phyloP scores from a whole-genome alignment of 495 filamentous ascomycete species.

The Schizothecium vesticola region DNA sequence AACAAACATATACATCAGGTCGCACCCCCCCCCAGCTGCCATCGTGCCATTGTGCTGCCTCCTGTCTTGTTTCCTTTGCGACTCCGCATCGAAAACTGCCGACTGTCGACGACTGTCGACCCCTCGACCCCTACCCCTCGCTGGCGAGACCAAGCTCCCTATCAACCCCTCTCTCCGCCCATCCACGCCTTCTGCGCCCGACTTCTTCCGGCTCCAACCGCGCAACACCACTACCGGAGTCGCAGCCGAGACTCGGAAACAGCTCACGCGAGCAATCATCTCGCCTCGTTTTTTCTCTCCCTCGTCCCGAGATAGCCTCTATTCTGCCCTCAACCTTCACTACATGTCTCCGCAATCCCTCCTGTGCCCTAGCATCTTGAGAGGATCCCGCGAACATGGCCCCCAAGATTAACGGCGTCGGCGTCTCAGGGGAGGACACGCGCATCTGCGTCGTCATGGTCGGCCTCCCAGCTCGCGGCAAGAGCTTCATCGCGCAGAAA shows the following conservation, averaged over 20 bases:
- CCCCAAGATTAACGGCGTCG: conserved; percentile 43
- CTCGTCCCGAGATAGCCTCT: background rate
- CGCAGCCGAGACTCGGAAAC: conserved; percentile 13
- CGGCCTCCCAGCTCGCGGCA: conserved; percentile 88
- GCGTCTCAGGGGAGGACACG: conserved; percentile 79
- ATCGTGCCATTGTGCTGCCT: background rate
- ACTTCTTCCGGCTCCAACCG: conserved; percentile 7
- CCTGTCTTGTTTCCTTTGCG: background rate
- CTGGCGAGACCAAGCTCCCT: background rate
- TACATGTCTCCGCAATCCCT: conserved; percentile 29
- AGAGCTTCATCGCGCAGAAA: conserved; percentile 95
- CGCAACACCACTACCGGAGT: background rate
- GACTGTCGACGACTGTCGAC: background rate
- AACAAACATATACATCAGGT: background rate
- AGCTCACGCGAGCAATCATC: conserved; percentile 29
- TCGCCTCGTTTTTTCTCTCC: background rate
- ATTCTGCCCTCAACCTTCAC: conserved; percentile 13
- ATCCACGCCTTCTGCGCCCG: background rate
- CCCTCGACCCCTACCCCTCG: background rate
- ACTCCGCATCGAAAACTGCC: background rate
- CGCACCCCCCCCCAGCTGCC: background rate
- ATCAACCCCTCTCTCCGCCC: background rate
- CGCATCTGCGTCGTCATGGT: conserved; percentile 99
- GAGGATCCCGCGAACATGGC: conserved; percentile 31
- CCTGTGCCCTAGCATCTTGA: conserved; percentile 5